Percentiles rank a stretch among this genome's conserved stretches.
These are phyloP conservation scores for Aspergillus tamarii DNA, from an alignment of 2,329 filamentous ascomycete genomes.

Conservation along the genomic window DNA sequence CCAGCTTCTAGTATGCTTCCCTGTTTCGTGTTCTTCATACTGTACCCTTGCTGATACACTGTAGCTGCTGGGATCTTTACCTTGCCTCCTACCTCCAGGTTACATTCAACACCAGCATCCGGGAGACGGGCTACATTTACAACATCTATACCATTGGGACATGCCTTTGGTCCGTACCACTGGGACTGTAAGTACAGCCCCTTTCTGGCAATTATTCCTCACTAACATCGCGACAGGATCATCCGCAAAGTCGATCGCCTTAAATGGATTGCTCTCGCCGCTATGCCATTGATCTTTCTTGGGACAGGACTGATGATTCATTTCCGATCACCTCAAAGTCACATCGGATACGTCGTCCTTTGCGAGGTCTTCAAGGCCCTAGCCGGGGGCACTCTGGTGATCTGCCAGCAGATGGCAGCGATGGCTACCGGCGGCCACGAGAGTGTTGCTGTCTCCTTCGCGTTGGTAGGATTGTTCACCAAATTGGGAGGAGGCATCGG, in stretches of 20 bases:
- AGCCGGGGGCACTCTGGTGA: conserved; percentile 24
- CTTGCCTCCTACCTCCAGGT: conserved; percentile 32
- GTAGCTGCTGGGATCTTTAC: conserved; percentile 19
- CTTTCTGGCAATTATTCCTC: neutral
- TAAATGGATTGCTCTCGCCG: conserved; percentile 24
- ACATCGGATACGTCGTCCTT: conserved; percentile 23
- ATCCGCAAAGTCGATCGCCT: conserved; percentile 24
- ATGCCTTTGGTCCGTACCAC: conserved; percentile 23
- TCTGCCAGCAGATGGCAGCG: conserved; percentile 25
- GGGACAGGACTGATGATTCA: conserved; percentile 28
- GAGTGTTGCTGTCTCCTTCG: conserved; percentile 26
- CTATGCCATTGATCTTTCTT: conserved; percentile 24
- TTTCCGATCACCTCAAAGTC: conserved; percentile 24
- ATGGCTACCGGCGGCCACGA: conserved; percentile 28
- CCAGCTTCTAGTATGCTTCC: conserved; percentile 11
- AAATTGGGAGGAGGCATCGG: conserved; percentile 27
- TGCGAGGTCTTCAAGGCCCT: conserved; percentile 28
- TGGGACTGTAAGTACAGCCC: conserved; percentile 16
- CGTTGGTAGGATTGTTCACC: conserved; percentile 26
- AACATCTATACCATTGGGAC: conserved; percentile 29
- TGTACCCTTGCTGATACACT: neutral
- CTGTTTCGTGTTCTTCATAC: neutral
- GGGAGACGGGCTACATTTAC: conserved; percentile 27
- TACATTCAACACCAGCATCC: conserved; percentile 24
- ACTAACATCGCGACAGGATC: conserved; percentile 1